phyloP scores from a whole-genome alignment of 2,329 filamentous ascomycete species.

The Fusarium sp. region DNA sequence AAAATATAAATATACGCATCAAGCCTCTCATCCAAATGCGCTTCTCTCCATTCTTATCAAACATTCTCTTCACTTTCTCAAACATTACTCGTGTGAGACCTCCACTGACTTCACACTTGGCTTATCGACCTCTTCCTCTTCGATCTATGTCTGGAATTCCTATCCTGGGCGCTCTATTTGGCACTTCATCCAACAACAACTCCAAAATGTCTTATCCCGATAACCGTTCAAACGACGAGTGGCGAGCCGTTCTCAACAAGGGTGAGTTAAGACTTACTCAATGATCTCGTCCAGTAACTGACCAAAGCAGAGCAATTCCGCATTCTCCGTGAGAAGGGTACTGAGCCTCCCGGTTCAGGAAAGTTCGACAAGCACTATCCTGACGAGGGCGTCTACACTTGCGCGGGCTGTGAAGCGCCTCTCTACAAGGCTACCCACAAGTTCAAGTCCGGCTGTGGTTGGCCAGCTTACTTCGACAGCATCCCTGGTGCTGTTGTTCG shows the following conservation, averaged over 20 bases:
- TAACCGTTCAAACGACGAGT: slow-evolving; percentile 83
- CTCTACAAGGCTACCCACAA: slow-evolving; percentile 95
- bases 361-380: slow-evolving; percentile 90
- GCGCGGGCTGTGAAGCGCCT: slow-evolving; percentile 85
- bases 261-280: slow-evolving; percentile 48
- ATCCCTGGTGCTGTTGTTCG: slow-evolving; percentile 90
- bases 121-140: slow-evolving; percentile 45
- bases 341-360: slow-evolving; percentile 82
- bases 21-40: slow-evolving; percentile 54
- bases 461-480: slow-evolving; percentile 98
- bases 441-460: slow-evolving; percentile 95
- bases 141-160: slow-evolving; percentile 81
- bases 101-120: slow-evolving; percentile 40
- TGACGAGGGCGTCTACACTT: slow-evolving; percentile 81
- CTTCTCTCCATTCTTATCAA: slow-evolving; percentile 60
- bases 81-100: slow-evolving; percentile 54
- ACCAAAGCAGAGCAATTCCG: slow-evolving; percentile 87
- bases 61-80: slow-evolving; percentile 60
- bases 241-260: slow-evolving; percentile 82
- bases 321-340: slow-evolving; percentile 90
- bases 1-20: slow-evolving; percentile 26
- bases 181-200: slow-evolving; percentile 64
- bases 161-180: slow-evolving; percentile 81
- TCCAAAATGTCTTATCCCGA: slow-evolving; percentile 81
- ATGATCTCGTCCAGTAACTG: not conserved